phyloP scores from a whole-genome alignment of 2,329 filamentous ascomycete genomes.

The Colletotrichum salicis region DNA sequence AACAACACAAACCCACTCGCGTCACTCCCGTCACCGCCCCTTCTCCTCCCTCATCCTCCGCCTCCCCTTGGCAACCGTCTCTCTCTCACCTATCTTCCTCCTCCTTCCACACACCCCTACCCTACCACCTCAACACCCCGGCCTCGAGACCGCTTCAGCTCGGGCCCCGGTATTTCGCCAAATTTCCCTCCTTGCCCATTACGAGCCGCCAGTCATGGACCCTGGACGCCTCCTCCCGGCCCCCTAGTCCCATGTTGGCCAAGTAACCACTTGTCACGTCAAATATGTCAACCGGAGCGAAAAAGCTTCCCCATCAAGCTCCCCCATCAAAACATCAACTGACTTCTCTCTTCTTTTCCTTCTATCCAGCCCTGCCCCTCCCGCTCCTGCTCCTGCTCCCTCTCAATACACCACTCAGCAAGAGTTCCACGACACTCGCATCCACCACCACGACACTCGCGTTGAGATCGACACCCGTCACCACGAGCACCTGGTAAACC shows the following conservation, averaged over 20 bases:
- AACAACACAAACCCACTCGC: slow-evolving; percentile 28
- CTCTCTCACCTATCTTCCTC: slow-evolving; percentile 15
- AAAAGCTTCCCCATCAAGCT: slow-evolving; percentile 35
- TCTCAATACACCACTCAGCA: slow-evolving; percentile 44
- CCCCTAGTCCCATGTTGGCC: slow-evolving; percentile 36
- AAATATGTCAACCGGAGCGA: slow-evolving; percentile 29
- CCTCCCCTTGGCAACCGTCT: slow-evolving; percentile 17
- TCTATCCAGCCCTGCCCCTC: slow-evolving; percentile 34
- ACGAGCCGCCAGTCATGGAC: slow-evolving; percentile 34
- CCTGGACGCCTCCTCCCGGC: slow-evolving; percentile 33
- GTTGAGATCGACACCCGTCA: slow-evolving; percentile 70
- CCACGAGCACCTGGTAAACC: slow-evolving; percentile 57
- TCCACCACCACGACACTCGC: slow-evolving; percentile 73
- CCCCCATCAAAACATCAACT: slow-evolving; percentile 40
- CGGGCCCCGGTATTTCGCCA: slow-evolving; percentile 32
- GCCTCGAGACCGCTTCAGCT: slow-evolving; percentile 26
- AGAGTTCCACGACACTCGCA: slow-evolving; percentile 70
- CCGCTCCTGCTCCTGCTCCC: slow-evolving; percentile 31
- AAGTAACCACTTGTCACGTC: slow-evolving; percentile 36
- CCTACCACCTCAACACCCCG: slow-evolving; percentile 24
- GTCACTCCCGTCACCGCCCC: slow-evolving; percentile 15
- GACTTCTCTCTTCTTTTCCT: slow-evolving; percentile 38
- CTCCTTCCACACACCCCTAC: slow-evolving; percentile 20
- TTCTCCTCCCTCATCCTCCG: slow-evolving; percentile 4
- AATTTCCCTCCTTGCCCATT: slow-evolving; percentile 33